phyloP scores from a whole-genome alignment of 352 stramenopile species.

The Globisporangium echinulatum region DNA sequence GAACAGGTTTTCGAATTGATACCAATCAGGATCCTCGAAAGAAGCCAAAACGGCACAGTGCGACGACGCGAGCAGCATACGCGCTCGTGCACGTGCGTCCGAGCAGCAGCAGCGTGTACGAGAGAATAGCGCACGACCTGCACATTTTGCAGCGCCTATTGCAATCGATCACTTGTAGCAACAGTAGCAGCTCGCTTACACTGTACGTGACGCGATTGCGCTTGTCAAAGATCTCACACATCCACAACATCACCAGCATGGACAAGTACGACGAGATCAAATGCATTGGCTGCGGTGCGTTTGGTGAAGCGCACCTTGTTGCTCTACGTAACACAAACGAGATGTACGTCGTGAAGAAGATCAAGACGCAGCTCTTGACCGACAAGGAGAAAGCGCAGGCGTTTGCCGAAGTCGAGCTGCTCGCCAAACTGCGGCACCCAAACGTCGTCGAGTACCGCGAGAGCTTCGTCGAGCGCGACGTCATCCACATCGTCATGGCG shows the following conservation, averaged over 20 bases:
- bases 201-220: not conserved
- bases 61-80: too few species aligned
- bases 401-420: constrained; percentile 84
- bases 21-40: not conserved
- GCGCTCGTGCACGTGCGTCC: not conserved
- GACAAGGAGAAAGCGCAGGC: constrained; percentile 73
- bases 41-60: too few species aligned
- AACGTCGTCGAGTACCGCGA: constrained; percentile 95
- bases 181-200: constrained; percentile 3
- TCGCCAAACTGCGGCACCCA: constrained; percentile 88
- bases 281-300: constrained; percentile 74
- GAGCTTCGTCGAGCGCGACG: constrained; percentile 71
- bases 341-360: constrained; percentile 81
- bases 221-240: not conserved
- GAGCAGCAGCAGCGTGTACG: not conserved
- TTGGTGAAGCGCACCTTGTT: constrained; percentile 70
- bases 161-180: not conserved
- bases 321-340: constrained; percentile 26
- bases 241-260: constrained; percentile 24
- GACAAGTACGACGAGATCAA: constrained; percentile 71
- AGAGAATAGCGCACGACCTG: not conserved
- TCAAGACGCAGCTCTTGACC: constrained; percentile 77
- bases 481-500: constrained; percentile 93
- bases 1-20: not conserved
- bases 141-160: too few species aligned